Base-by-base conservation (phyloP, 2,329 filamentous ascomycete species). In the Rutstroemia sp. region DNA sequence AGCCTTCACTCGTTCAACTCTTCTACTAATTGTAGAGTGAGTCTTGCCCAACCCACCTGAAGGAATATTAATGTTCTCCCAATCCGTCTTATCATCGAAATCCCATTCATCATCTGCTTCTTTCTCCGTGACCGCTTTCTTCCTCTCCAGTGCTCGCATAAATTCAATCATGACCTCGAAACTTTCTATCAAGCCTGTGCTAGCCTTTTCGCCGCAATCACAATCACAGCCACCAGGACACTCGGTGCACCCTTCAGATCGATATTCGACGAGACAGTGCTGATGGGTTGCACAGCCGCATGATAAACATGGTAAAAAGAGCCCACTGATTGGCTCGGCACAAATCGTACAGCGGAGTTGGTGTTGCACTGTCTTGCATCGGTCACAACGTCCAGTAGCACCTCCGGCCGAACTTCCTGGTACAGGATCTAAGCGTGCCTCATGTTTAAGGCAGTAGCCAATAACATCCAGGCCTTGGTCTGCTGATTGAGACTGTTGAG, bases 161-260 rank as follows among this genome's bases (percentile, higher is more conserved):
- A 56, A 55, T 48, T 69, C 65, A 16, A 70, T 65, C 6, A 62
- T 64, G 39, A 73, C 76, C 0, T 78, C 76, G 79, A 82, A 84
- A 19, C 79, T 81, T 67, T 85, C 83, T 8, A 85, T 77, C 42
- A 81, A 74, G 1, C 80, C 82, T 48, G 73, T 75, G 56, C 72
- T 73, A 1, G 82, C 81, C 60, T 84, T 78, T 14, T 78, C 73
- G 0, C 78, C 74, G 62, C 83, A 87, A 57, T 80, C 73, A 64
- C 83, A 87, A 65, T 86, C 83, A 64, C 86, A 83, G 1, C 82
- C 83, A 0, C 81, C 82, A 0, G 83, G 81, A 56, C 83, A 87
- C 48, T 77, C 69, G 1, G 71, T 76, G 67, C 83, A 80, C 21
- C 67, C 67, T 16, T 51, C 51, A 2, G 57, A 57, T 36, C 68